Evolutionary conservation across 768 basidiomycete species (phyloP), one percentile per base, ranked within the genome.

Genomic region (Mycena vitilis): DNA sequence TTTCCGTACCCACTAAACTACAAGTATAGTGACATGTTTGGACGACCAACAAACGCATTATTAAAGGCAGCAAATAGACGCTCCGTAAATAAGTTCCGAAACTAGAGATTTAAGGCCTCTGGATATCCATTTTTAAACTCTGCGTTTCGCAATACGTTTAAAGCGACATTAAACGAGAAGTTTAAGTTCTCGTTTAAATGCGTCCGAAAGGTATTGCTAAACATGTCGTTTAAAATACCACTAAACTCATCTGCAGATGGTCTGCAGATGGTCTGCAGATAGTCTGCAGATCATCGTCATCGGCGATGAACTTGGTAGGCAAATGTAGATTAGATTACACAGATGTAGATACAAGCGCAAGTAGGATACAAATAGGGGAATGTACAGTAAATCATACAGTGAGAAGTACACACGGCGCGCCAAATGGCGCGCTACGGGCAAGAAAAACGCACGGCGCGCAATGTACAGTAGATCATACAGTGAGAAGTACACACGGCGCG

Each of bases 241-340:
- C 51, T 65, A 65, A 63, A 63, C 22, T 16, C 23, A 55, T 55
- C 62, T 47, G 62, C 62, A 54, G 62, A 63, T 63, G 40, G 34
- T 54, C 62, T 36, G 62, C n/a, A n/a, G n/a, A n/a, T n/a, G n/a
- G n/a, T n/a, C n/a, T n/a, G n/a, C n/a, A n/a, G n/a, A n/a, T n/a
- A n/a, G n/a, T n/a, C n/a, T n/a, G n/a, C 62, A 63, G 62, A 63
- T 55, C 25, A 37, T 62, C 49, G 34, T 20, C 60, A 34, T 45
- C 25, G 11, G 40, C 40, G 40, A 40, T 4, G 15, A 40, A 40
- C 40, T 40, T 40, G 30, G 30, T 30, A 30, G 30, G 30, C 30
- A 30, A 30, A 30, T 30, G 30, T 15, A 40, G 4, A n/a, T n/a
- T n/a, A n/a, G n/a, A n/a, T n/a, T n/a, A n/a, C n/a, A n/a, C n/a